Percentiles rank a stretch among this genome's conserved stretches.
Evolutionary conservation across 2,329 filamentous ascomycete species (phyloP).

Genomic region (Gaeumannomyces sp.): DNA sequence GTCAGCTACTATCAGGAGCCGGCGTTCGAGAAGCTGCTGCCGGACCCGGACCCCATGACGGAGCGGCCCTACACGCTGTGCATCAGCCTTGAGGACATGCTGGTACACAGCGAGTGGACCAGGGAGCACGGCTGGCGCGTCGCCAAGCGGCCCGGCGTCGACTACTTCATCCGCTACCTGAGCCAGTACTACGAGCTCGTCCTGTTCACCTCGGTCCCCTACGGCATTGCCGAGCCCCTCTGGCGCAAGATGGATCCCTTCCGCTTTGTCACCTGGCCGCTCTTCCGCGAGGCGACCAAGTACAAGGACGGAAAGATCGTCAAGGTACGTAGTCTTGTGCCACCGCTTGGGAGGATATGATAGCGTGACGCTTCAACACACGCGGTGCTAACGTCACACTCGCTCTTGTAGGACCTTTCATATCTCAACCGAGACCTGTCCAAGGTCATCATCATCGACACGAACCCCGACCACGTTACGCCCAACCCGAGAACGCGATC

Average conservation of each 20-base stretch:
- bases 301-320: slow-evolving; percentile 95
- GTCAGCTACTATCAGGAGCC: slow-evolving; percentile 94
- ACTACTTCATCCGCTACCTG: slow-evolving; percentile 96
- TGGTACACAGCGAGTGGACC: slow-evolving; percentile 92
- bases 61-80: slow-evolving; percentile 89
- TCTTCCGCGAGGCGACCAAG: slow-evolving; percentile 94
- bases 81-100: slow-evolving; percentile 84
- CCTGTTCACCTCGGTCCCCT: slow-evolving; percentile 86
- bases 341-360: no score
- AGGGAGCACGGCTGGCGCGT: slow-evolving; percentile 92
- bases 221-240: slow-evolving; percentile 76
- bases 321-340: slow-evolving; percentile 56
- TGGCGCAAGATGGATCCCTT: slow-evolving; percentile 92
- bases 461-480: slow-evolving; percentile 70
- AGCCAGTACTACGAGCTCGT: slow-evolving; percentile 98
- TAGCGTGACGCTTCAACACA: no score
- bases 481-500: slow-evolving; percentile 96
- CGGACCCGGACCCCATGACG: slow-evolving; percentile 70
- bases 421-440: slow-evolving; percentile 94
- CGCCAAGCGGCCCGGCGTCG: slow-evolving; percentile 88
- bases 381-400: not conserved
- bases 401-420: slow-evolving; percentile 67
- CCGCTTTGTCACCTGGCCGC: slow-evolving; percentile 88
- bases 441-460: slow-evolving; percentile 93
- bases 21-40: slow-evolving; percentile 87